A percentile compares a stretch with the other conserved stretches of the same genome.
Conservation (phyloP, 2,329 filamentous ascomycete species). For the Trichoderma sp. region DNA sequence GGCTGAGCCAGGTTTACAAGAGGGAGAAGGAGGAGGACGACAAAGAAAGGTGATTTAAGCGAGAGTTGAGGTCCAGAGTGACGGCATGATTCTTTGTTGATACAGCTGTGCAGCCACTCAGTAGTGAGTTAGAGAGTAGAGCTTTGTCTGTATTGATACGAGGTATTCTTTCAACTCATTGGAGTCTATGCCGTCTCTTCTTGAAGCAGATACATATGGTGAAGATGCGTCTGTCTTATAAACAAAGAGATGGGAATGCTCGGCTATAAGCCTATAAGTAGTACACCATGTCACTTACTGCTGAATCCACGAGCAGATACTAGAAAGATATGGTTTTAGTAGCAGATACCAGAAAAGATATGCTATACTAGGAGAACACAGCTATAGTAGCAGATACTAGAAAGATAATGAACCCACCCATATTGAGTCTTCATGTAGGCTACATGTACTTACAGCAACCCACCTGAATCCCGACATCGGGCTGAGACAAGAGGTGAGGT, state of each 20-base stretch:
- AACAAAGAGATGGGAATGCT: no score
- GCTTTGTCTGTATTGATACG: background rate
- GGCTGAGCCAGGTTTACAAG: constrained; percentile 26
- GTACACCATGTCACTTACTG: no score
- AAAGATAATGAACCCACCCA: no score
- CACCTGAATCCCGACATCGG: background rate
- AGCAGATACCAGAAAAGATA: no score
- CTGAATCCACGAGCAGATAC: no score
- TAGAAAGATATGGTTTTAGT: no score
- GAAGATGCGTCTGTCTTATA: no score
- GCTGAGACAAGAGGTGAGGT: background rate
- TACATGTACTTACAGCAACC: background rate
- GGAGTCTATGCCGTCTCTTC: background rate
- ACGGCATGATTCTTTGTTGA: background rate
- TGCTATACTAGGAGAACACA: no score
- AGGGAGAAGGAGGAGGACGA: background rate
- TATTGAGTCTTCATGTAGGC: no score
- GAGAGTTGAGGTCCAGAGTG: background rate
- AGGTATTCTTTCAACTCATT: background rate
- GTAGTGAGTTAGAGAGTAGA: background rate
- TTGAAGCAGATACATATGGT: background rate
- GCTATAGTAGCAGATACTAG: no score
- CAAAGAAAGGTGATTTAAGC: background rate
- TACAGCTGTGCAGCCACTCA: background rate
- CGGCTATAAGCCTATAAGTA: no score